These are phyloP conservation scores for Plasmodium yoelii DNA, from an alignment of 169 alveolate genomes.

Conservation along the genomic window DNA sequence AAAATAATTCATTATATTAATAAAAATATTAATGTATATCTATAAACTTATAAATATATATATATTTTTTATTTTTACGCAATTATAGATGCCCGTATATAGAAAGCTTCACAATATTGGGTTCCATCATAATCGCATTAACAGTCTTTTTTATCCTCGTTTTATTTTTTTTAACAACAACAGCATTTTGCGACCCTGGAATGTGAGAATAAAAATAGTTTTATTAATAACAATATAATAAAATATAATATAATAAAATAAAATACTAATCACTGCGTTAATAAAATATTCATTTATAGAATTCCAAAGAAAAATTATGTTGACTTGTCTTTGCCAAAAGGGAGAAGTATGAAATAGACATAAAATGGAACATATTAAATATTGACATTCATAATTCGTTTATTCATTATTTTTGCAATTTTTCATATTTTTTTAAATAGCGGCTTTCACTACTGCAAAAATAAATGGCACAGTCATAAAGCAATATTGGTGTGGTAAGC, in stretches of 20 bases:
- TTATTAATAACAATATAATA: not conserved
- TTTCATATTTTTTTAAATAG: constrained; percentile 17
- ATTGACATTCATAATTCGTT: not conserved
- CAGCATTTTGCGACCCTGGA: constrained; percentile 77
- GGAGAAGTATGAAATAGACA: constrained; percentile 39
- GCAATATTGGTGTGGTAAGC: constrained; percentile 64
- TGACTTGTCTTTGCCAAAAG: constrained; percentile 55
- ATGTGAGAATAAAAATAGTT: constrained; percentile 37
- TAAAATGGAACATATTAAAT: not conserved
- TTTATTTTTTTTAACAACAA: constrained; percentile 55
- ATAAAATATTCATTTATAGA: constrained; percentile 5
- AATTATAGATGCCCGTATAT: constrained; percentile 45
- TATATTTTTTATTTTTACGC: not conserved
- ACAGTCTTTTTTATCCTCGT: constrained; percentile 52
- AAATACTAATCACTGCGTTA: not conserved
- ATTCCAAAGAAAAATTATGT: constrained; percentile 73
- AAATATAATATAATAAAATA: not conserved
- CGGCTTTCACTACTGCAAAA: constrained; percentile 72
- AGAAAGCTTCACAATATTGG: constrained; percentile 19
- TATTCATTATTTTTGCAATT: not conserved
- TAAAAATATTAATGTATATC: not conserved
- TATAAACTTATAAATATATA: not conserved
- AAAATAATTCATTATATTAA: not conserved
- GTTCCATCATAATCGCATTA: constrained; percentile 4
- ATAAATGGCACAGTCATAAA: constrained; percentile 67